Conservation (phyloP, 768 basidiomycete species). For the Rhodotorula babjevae region DNA sequence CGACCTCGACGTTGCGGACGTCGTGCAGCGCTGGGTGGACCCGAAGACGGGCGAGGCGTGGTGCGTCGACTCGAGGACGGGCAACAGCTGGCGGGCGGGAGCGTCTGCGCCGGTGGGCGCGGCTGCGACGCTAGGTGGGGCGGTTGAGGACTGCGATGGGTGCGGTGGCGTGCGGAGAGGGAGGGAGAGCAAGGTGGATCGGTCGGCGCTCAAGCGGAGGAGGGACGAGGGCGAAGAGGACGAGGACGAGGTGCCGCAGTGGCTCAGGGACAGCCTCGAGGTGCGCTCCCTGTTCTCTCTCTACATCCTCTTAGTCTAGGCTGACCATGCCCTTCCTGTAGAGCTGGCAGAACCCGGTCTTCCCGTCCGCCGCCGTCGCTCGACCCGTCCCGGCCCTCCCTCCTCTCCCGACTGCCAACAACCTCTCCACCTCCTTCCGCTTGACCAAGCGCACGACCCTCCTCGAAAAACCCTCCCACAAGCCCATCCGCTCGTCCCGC, state of each 20-base stretch:
- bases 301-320: not conserved
- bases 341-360: constrained; percentile 50
- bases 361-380: constrained; percentile 51
- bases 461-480: not conserved
- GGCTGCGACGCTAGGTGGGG: no score
- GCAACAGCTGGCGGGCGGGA: constrained; percentile 57
- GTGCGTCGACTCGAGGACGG: constrained; percentile 63
- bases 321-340: not conserved
- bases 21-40: constrained; percentile 56
- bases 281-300: constrained; percentile 47
- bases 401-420: not conserved
- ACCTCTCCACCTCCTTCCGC: not conserved
- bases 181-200: constrained; percentile 2
- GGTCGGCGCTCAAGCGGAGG: constrained; percentile 29
- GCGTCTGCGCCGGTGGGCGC: no score
- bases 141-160: not conserved
- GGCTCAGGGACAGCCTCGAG: constrained; percentile 62
- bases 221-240: not conserved
- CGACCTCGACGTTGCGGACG: not conserved
- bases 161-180: not conserved
- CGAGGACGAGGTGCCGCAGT: constrained; percentile 53
- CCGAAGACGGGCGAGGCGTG: constrained; percentile 59
- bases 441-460: constrained; percentile 1
- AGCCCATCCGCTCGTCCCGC: not conserved
- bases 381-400: constrained; percentile 11